phyloP scores from a whole-genome alignment of 1,139 yeast genomes.

The Hyphopichia khmerensis region DNA sequence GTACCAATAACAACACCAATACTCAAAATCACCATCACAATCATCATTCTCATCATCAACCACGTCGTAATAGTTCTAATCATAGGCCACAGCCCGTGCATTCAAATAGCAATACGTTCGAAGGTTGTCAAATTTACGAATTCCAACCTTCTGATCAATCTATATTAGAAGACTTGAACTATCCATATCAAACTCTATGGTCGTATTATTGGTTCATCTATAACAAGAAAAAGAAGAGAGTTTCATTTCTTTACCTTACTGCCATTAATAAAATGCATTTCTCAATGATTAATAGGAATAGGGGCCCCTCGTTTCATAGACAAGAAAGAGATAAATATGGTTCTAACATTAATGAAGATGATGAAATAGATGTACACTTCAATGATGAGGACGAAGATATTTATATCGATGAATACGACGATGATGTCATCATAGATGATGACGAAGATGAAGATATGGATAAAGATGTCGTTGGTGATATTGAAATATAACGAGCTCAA shows the following conservation, averaged over 20 bases:
- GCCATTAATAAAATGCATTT: constrained; percentile 46
- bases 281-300: constrained; percentile 27
- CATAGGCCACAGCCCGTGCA: background rate
- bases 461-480: constrained; percentile 35
- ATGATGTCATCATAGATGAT: constrained; percentile 30
- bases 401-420: constrained; percentile 24
- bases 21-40: no score
- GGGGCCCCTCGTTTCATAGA: constrained; percentile 15
- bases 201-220: constrained; percentile 89
- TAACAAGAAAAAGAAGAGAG: constrained; percentile 87
- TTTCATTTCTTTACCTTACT: constrained; percentile 69
- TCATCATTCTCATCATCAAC: background rate
- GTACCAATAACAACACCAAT: no score
- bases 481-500: no score
- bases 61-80: background rate
- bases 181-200: constrained; percentile 82
- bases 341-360: constrained; percentile 15
- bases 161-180: constrained; percentile 61
- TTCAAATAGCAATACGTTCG: constrained; percentile 1
- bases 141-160: constrained; percentile 80
- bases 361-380: constrained; percentile 18
- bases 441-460: constrained; percentile 23
- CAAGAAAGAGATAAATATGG: constrained; percentile 4
- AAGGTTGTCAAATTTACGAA: constrained; percentile 65
- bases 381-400: constrained; percentile 20